phyloP scores from a whole-genome alignment of 1,139 yeast species.

The Suhomyces maxii region DNA sequence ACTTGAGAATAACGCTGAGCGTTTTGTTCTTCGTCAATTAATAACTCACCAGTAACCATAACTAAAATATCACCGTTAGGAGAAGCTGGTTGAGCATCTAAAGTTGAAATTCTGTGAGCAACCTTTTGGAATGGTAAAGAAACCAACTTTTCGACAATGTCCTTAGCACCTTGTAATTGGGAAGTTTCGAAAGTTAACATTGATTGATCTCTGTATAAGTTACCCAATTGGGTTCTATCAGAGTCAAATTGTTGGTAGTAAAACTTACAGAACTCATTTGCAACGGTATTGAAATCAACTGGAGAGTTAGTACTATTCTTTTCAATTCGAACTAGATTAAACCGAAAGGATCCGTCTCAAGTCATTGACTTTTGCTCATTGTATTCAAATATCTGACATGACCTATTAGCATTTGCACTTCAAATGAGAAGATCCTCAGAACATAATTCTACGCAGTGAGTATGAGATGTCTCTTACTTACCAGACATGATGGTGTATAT shows the following conservation, averaged over 20 bases:
- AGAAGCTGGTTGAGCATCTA: conserved; percentile 98
- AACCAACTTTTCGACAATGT: conserved; percentile 84
- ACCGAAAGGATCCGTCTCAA: too few relatives aligned
- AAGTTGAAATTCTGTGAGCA: conserved; percentile 86
- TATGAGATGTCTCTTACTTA: conserved; percentile 6
- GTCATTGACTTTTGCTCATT: too few relatives aligned
- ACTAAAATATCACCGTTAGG: conserved; percentile 92
- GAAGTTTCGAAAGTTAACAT: conserved; percentile 96
- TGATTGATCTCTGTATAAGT: conserved; percentile 92
- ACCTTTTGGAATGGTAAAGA: conserved; percentile 91
- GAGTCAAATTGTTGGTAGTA: conserved; percentile 94
- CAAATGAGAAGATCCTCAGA: too few relatives aligned
- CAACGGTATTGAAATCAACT: conserved; percentile 73
- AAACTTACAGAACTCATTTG: conserved; percentile 84
- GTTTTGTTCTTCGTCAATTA: conserved; percentile 90
- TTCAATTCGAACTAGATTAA: too few relatives aligned
- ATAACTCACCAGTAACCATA: conserved; percentile 95
- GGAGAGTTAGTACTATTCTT: conserved; percentile 10
- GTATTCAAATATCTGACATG: too few relatives aligned
- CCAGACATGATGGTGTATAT: conserved; percentile 13
- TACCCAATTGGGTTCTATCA: conserved; percentile 90
- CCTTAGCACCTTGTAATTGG: conserved; percentile 92
- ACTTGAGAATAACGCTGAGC: conserved; percentile 97
- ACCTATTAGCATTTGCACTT: neutral
- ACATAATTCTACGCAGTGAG: neutral